These are phyloP conservation scores for Lentinula sp. DNA, from an alignment of 768 basidiomycete species.

Conservation along the genomic window DNA sequence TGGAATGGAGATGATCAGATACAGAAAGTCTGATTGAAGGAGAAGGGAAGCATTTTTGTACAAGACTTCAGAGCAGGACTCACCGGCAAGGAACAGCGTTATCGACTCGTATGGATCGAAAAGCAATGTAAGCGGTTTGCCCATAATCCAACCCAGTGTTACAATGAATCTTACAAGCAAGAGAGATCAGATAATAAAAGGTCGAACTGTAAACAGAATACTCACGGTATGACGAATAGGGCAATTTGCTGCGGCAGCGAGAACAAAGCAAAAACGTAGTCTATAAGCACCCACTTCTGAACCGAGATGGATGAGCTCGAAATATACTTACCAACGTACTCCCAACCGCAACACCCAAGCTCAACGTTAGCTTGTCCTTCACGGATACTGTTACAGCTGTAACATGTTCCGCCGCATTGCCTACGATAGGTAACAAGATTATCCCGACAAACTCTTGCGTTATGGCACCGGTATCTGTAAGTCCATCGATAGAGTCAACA, in stretches of 20 bases:
- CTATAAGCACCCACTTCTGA: not conserved
- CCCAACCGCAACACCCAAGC: constrained; percentile 62
- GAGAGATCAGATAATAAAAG: not conserved
- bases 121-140: constrained; percentile 52
- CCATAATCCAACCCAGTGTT: constrained; percentile 55
- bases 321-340: constrained; percentile 40
- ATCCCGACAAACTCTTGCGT: constrained; percentile 63
- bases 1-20: not conserved
- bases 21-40: not conserved
- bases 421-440: constrained; percentile 61
- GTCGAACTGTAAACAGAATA: constrained; percentile 2
- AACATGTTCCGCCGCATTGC: constrained; percentile 64
- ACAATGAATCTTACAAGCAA: constrained; percentile 38
- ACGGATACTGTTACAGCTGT: constrained; percentile 67
- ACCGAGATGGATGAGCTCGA: not conserved
- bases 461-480: constrained; percentile 42
- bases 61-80: constrained; percentile 9
- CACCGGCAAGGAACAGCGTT: constrained; percentile 25
- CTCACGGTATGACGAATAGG: constrained; percentile 60
- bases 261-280: too few relatives aligned
- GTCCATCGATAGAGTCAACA: constrained; percentile 57
- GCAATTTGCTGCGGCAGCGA: constrained; percentile 42
- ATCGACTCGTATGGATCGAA: constrained; percentile 69
- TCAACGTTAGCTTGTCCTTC: constrained; percentile 64
- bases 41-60: not conserved